Conservation (phyloP, 768 basidiomycete species). For the Tylopilus vinaceipallidus region DNA sequence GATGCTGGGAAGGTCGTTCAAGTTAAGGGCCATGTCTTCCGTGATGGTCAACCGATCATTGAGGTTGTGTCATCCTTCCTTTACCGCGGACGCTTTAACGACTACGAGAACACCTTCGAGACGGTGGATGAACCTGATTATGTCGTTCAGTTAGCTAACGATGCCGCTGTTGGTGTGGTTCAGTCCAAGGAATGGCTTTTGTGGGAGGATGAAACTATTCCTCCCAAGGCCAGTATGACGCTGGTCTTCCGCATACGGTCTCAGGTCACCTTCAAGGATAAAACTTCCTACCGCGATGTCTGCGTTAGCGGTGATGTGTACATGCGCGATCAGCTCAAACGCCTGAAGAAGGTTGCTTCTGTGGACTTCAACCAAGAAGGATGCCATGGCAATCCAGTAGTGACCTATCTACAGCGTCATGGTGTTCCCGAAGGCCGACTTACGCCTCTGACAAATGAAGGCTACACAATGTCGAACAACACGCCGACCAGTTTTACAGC, state of each 20-base stretch:
- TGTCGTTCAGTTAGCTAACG: constrained; percentile 66
- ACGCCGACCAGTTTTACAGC: constrained; percentile 69
- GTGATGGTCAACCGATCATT: constrained; percentile 77
- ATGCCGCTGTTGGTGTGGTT: constrained; percentile 85
- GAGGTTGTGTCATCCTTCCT: constrained; percentile 95
- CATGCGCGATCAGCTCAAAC: constrained; percentile 84
- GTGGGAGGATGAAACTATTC: constrained; percentile 82
- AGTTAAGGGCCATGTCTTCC: constrained; percentile 81
- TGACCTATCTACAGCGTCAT: constrained; percentile 90
- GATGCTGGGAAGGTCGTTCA: constrained; percentile 93
- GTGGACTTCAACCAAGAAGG: constrained; percentile 86
- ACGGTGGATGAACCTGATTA: constrained; percentile 89
- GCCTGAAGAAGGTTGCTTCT: constrained; percentile 83
- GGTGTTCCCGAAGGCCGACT: constrained; percentile 76
- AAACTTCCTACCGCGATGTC: constrained; percentile 77
- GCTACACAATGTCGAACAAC: constrained; percentile 77
- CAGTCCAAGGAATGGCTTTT: constrained; percentile 98
- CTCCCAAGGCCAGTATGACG: constrained; percentile 74
- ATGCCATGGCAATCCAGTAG: constrained; percentile 89
- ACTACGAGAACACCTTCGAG: constrained; percentile 97
- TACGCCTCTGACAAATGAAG: constrained; percentile 77
- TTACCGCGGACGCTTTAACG: constrained; percentile 91
- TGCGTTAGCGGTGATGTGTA: constrained; percentile 84
- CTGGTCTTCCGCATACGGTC: constrained; percentile 91
- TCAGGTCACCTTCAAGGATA: constrained; percentile 88